Conservation (phyloP, 1,139 yeast species). For the Blastobotrys raffinosifermentans region DNA sequence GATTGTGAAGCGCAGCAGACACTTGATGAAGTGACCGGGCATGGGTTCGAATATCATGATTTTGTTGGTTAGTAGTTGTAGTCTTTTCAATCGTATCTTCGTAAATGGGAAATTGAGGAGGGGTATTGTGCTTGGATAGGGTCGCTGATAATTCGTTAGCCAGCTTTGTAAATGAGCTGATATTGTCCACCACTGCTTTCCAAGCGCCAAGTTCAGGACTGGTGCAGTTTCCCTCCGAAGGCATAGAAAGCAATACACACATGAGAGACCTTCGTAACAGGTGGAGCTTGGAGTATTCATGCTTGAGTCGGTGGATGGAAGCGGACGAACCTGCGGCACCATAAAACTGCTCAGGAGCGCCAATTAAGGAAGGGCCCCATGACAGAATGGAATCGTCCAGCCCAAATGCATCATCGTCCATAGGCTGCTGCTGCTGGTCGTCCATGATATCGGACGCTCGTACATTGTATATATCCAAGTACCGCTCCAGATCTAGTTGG, state of each 20-base stretch:
- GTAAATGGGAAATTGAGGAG: slow-evolving; percentile 2
- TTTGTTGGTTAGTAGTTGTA: slow-evolving; percentile 3
- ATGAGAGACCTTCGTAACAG: slow-evolving; percentile 37
- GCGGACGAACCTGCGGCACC: slow-evolving; percentile 29
- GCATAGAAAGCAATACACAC: slow-evolving; percentile 38
- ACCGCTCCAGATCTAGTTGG: slow-evolving; percentile 35
- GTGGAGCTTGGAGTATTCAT: slow-evolving; percentile 34
- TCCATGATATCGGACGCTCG: slow-evolving; percentile 11
- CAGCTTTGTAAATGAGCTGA: slow-evolving; percentile 26
- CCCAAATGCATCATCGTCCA: too few species aligned
- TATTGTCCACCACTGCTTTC: slow-evolving; percentile 29
- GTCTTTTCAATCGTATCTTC: slow-evolving; percentile 2
- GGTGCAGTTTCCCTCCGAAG: slow-evolving; percentile 26
- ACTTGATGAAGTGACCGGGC: slow-evolving; percentile 23
- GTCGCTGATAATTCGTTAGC: slow-evolving; percentile 25
- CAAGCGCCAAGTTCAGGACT: slow-evolving; percentile 28
- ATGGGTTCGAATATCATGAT: slow-evolving; percentile 13
- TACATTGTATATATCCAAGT: slow-evolving; percentile 39
- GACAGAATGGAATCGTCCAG: too few species aligned
- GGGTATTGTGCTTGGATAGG: slow-evolving; percentile 22
- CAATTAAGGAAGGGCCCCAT: slow-evolving; percentile 1
- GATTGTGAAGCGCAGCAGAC: slow-evolving; percentile 27
- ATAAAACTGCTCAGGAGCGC: slow-evolving; percentile 15
- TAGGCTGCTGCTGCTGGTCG: neutral
- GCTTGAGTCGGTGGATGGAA: slow-evolving; percentile 24